phyloP scores from a whole-genome alignment of 2,329 filamentous ascomycete species.

The Podosphaera xanthii region DNA sequence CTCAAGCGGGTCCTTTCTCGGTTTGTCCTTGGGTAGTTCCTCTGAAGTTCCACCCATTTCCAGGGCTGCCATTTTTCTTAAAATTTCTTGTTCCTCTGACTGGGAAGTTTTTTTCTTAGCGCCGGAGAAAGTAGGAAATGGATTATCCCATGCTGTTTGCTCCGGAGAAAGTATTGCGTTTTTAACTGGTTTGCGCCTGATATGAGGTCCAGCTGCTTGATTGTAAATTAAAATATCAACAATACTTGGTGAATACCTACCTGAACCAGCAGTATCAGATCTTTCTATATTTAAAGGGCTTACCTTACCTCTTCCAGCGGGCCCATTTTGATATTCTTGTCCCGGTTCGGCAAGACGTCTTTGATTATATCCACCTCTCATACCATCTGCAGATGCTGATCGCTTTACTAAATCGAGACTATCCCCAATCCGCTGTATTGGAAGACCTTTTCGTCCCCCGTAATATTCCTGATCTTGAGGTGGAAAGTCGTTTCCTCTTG shows the following conservation, averaged over 20 bases:
- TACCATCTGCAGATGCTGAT: slow-evolving; percentile 10
- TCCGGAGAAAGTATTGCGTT: slow-evolving; percentile 19
- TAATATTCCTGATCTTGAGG: slow-evolving; percentile 13
- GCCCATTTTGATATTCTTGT: slow-evolving; percentile 12
- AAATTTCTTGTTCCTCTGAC: slow-evolving; percentile 18
- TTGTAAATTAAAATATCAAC: slow-evolving; percentile 4
- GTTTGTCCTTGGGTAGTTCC: slow-evolving; percentile 7
- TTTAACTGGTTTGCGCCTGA: slow-evolving; percentile 11
- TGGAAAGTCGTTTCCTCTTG: slow-evolving; percentile 11
- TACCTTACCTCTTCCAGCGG: slow-evolving; percentile 8
- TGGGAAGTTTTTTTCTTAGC: slow-evolving; percentile 19
- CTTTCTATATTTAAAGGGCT: slow-evolving; percentile 10
- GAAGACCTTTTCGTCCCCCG: slow-evolving; percentile 9
- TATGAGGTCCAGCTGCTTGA: slow-evolving; percentile 6
- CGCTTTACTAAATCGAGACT: slow-evolving; percentile 11
- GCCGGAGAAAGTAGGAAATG: slow-evolving; percentile 23
- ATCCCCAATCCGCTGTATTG: slow-evolving; percentile 8
- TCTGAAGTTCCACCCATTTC: slow-evolving; percentile 13
- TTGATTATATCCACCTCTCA: slow-evolving; percentile 10
- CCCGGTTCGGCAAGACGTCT: slow-evolving; percentile 8
- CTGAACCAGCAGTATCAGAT: slow-evolving; percentile 9
- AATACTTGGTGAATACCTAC: slow-evolving; percentile 12
- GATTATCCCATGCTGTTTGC: slow-evolving; percentile 22
- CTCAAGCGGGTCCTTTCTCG: slow-evolving; percentile 5
- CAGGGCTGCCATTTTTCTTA: slow-evolving; percentile 13